These are phyloP conservation scores for Elongisporangium anandrum DNA, from an alignment of 352 stramenopile genomes.

Conservation along the genomic window DNA sequence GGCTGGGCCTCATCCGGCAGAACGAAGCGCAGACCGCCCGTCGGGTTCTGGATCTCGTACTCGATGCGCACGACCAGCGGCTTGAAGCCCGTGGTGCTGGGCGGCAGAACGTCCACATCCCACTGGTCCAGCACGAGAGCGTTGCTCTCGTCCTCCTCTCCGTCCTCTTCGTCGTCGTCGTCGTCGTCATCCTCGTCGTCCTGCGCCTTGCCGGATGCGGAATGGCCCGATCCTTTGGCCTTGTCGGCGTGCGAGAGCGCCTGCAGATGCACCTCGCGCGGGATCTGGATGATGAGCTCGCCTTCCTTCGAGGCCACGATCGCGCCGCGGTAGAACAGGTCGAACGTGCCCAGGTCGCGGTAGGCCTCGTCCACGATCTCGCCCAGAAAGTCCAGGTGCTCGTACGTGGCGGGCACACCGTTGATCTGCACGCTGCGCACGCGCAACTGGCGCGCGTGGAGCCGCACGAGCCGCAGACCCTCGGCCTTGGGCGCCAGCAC, in stretches of 20 bases:
- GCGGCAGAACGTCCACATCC: conserved; percentile 64
- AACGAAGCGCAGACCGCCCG: conserved; percentile 63
- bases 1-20: conserved; percentile 66
- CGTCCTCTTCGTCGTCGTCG: conserved; percentile 22
- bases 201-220: not conserved
- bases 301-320: conserved; percentile 83
- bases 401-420: conserved; percentile 50
- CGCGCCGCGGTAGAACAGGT: conserved; percentile 80
- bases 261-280: conserved; percentile 47
- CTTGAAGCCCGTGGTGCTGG: conserved; percentile 67
- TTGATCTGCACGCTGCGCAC: conserved; percentile 56
- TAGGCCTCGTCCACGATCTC: conserved; percentile 81
- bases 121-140: conserved; percentile 52
- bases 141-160: conserved; percentile 35
- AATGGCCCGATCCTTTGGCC: conserved; percentile 6
- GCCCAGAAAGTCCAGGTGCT: conserved; percentile 75
- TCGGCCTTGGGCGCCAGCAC: conserved; percentile 57
- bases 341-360: conserved; percentile 72
- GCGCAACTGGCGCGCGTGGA: conserved; percentile 72
- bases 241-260: conserved; percentile 26
- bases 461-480: conserved; percentile 50
- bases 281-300: conserved; percentile 76
- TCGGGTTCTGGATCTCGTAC: conserved; percentile 73
- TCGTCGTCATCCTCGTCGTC: conserved; percentile 40
- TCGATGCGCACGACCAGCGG: conserved; percentile 67